phyloP scores from a whole-genome alignment of 1,284 basidiomycete species.

The Ustilago crameri region DNA sequence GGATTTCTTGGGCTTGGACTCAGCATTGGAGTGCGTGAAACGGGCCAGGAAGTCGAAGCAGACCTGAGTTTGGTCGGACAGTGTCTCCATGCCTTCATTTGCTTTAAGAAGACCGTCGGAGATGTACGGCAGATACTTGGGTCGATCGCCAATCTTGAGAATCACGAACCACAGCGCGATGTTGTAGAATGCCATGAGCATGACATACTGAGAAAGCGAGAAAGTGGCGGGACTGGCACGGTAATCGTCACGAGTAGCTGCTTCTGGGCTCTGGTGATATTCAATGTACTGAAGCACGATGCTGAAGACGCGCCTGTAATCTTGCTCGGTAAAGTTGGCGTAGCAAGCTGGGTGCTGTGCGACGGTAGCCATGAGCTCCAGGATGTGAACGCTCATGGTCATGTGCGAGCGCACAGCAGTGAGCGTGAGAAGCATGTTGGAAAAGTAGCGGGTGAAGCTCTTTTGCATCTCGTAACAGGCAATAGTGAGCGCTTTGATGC shows the following conservation, averaged over 20 bases:
- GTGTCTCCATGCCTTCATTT: conserved; percentile 78
- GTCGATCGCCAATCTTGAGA: conserved; percentile 84
- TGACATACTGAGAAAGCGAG: conserved; percentile 93
- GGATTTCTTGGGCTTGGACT: conserved; percentile 86
- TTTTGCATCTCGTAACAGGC: conserved; percentile 88
- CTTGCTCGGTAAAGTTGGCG: conserved; percentile 89
- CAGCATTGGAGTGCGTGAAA: conserved; percentile 92
- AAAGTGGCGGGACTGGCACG: conserved; percentile 72
- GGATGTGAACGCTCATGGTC: conserved; percentile 92
- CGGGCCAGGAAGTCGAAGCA: conserved; percentile 98
- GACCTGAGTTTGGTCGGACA: conserved; percentile 93
- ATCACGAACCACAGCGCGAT: conserved; percentile 97
- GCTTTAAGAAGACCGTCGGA: conserved; percentile 86
- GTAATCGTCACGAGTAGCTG: conserved; percentile 59
- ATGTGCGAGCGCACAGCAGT: conserved; percentile 95
- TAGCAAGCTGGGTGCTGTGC: conserved; percentile 83
- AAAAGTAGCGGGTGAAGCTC: conserved; percentile 82
- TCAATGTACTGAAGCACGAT: conserved; percentile 95
- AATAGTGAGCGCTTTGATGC: conserved; percentile 88
- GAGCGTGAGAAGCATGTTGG: conserved; percentile 83
- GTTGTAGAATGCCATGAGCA: conserved; percentile 89
- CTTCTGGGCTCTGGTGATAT: conserved; percentile 70
- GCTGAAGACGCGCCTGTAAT: conserved; percentile 94
- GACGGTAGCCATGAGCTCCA: conserved; percentile 89
- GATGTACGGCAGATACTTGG: conserved; percentile 85